Conservation (phyloP, 345 rosid species). For the Ceriops decandra region DNA sequence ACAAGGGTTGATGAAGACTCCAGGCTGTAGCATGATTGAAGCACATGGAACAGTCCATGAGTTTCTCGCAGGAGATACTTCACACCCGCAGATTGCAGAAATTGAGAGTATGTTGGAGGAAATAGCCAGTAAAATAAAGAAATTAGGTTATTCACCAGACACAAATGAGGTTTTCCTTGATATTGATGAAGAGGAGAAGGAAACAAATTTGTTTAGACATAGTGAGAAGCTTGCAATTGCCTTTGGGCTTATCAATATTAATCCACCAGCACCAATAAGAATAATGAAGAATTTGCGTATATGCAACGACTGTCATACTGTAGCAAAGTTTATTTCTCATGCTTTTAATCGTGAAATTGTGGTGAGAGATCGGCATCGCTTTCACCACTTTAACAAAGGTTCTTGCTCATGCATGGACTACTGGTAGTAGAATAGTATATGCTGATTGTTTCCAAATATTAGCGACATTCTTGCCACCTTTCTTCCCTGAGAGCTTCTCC, state of each 20-base stretch:
- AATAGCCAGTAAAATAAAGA: slow-evolving; percentile 37
- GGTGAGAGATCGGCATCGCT: slow-evolving; percentile 44
- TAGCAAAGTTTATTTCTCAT: slow-evolving; percentile 39
- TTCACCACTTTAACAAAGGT: slow-evolving; percentile 47
- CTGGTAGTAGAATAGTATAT: slow-evolving; percentile 27
- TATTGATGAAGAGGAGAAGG: slow-evolving; percentile 57
- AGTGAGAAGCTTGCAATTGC: slow-evolving; percentile 58
- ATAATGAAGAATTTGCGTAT: slow-evolving; percentile 48
- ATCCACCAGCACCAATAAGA: slow-evolving; percentile 39
- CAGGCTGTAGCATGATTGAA: slow-evolving; percentile 58
- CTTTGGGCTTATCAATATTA: slow-evolving; percentile 39
- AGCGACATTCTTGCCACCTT: not conserved
- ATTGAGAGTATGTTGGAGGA: slow-evolving; percentile 45
- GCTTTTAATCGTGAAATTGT: slow-evolving; percentile 45
- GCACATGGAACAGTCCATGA: slow-evolving; percentile 48
- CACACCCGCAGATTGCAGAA: slow-evolving; percentile 36
- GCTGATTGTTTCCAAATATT: not conserved
- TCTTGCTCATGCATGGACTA: slow-evolving; percentile 45
- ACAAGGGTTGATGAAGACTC: slow-evolving; percentile 45
- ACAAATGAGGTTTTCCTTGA: slow-evolving; percentile 43
- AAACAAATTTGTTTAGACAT: slow-evolving; percentile 41
- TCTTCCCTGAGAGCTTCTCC: not conserved
- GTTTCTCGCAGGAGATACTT: slow-evolving; percentile 47
- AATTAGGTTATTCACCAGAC: slow-evolving; percentile 44
- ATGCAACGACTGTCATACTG: slow-evolving; percentile 44